Percentiles rank a stretch among this genome's conserved stretches.
Evolutionary conservation across 305 asterid species (phyloP).

Genomic region (Petunia hybrid): DNA sequence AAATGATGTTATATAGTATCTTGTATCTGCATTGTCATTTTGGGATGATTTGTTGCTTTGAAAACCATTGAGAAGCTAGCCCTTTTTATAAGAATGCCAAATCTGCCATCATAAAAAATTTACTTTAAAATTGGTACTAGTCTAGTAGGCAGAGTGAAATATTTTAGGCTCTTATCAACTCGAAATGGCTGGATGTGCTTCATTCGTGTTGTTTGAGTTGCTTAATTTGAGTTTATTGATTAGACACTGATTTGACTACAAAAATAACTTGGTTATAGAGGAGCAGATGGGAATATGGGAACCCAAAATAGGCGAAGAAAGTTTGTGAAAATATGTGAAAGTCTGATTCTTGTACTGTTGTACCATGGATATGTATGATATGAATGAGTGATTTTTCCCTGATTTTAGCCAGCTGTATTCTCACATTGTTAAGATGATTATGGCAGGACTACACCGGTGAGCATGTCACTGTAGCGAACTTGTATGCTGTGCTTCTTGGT

Average conservation of each 20-base stretch:
- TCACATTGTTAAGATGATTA: not conserved
- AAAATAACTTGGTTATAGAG: not conserved
- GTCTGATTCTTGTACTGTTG: not conserved
- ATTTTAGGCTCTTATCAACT: not conserved
- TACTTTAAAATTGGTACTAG: not conserved
- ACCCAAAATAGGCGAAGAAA: not conserved
- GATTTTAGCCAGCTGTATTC: not conserved
- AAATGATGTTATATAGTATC: not conserved
- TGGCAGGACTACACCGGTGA: slow-evolving; percentile 84
- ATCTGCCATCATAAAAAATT: not conserved
- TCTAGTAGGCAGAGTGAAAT: not conserved
- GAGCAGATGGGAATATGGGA: not conserved
- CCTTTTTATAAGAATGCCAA: not conserved
- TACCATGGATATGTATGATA: not conserved
- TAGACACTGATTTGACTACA: not conserved
- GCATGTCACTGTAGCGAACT: slow-evolving; percentile 64
- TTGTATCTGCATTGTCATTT: not conserved
- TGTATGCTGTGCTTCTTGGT: slow-evolving; percentile 82
- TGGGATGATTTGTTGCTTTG: not conserved
- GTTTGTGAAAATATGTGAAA: not conserved
- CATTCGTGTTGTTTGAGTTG: not conserved
- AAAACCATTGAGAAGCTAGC: not conserved
- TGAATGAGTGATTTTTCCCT: not conserved
- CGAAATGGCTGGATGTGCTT: not conserved
- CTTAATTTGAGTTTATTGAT: not conserved